Conservation (phyloP, 2,329 filamentous ascomycete genomes). For the Decorospora gaudefroyi region DNA sequence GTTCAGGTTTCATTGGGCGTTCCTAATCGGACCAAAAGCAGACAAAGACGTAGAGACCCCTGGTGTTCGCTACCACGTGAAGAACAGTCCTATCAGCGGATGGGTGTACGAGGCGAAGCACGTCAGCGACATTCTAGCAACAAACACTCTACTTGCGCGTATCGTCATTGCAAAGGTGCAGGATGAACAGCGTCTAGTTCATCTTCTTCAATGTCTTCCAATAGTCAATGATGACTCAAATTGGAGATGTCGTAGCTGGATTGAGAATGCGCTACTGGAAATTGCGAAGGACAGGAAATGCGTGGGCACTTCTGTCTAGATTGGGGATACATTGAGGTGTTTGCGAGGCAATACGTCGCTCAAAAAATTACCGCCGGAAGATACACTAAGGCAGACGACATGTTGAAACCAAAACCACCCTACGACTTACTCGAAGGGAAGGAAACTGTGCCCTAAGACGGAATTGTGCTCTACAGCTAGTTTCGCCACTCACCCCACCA, state of each 20-base stretch:
- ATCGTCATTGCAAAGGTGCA: conserved; percentile 32
- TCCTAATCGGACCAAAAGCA: conserved; percentile 34
- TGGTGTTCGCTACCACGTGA: conserved; percentile 45
- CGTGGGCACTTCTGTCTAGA: conserved; percentile 48
- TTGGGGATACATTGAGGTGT: conserved; percentile 47
- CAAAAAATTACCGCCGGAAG: conserved; percentile 38
- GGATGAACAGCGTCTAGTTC: conserved; percentile 34
- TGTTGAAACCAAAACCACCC: conserved; percentile 26
- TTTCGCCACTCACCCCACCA: conserved; percentile 49
- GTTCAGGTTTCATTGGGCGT: conserved; percentile 38
- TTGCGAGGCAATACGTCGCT: conserved; percentile 44
- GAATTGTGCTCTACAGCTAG: not conserved
- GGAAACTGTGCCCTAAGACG: not conserved
- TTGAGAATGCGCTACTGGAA: conserved; percentile 41
- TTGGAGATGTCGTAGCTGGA: conserved; percentile 33
- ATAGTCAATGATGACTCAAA: conserved; percentile 43
- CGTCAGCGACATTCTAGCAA: too few species aligned
- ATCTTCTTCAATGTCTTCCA: conserved; percentile 21
- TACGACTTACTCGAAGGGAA: not conserved
- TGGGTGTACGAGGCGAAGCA: conserved; percentile 44
- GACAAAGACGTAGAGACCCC: conserved; percentile 26
- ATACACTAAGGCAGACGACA: conserved; percentile 16
- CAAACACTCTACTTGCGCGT: too few species aligned
- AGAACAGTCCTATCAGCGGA: conserved; percentile 24
- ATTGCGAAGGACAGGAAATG: conserved; percentile 46